Evolutionary conservation across 805 yeast species (phyloP), one percentile per base, ranked within the genome.

Genomic region (Saturnispora ahearnii): DNA sequence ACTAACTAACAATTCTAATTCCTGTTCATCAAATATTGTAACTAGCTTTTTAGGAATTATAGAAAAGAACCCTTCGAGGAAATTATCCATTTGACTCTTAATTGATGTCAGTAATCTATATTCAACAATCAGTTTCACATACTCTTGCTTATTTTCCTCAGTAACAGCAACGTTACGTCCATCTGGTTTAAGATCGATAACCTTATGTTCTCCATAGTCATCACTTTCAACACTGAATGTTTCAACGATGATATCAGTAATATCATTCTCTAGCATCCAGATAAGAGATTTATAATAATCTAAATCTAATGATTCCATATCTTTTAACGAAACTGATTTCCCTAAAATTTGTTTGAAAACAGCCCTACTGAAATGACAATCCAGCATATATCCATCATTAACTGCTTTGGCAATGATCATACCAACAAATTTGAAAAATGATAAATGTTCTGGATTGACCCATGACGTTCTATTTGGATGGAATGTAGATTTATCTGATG

Each of bases 221-320:
- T 89, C 96, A 1, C 93, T 78, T 57, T 89, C 97, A 22, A 93
- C 87, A 10, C 96, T 84, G 63, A 93, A 93, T 6, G 95, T 91
- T 64, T 93, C 99, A 22, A 88, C 89, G 51, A 93, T 87, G 36
- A 93, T 83, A 65, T 90, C 98, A 0, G 98, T 91, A 48, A 93
- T 91, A 66, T 93, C 96, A 67, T 93, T 93, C 59, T 91, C 96
- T 49, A 93, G 70, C 86, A 93, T 93, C 99, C 99, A 93, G 61
- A 83, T 76, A 59, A 93, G 69, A 2, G 96, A 87, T 65, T 90
- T 91, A 69, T 84, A 89, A 62, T 93, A 93, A 54, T 88, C 96
- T 51, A 87, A 73, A 64, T 93, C 99, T 53, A 93, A 72, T 0
- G 90, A 84, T 63, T 93, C 98, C 88, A 93, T 84, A 62, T 93